Percentiles rank a stretch among this genome's conserved stretches.
Conservation (phyloP, 2,329 filamentous ascomycete genomes). For the Chaetomium olivaceum region DNA sequence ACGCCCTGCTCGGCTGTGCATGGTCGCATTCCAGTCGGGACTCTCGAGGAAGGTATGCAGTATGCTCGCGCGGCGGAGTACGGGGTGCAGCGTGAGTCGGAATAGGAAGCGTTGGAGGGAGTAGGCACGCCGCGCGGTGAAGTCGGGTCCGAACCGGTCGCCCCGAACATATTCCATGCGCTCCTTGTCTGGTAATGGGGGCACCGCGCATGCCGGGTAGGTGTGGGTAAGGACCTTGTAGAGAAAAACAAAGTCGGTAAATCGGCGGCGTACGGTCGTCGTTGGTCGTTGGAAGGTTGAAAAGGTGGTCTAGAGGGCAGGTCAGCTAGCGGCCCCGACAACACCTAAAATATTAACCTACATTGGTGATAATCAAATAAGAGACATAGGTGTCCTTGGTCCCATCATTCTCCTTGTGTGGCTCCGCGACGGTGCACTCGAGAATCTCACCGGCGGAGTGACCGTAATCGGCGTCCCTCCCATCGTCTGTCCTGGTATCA, state of each 20-base stretch:
- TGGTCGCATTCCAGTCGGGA: constrained; percentile 93
- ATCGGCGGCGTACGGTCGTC: constrained; percentile 81
- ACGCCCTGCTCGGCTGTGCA: constrained; percentile 74
- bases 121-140: constrained; percentile 83
- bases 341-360: constrained; percentile 43
- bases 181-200: constrained; percentile 95
- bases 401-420: constrained; percentile 93
- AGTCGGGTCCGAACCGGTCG: constrained; percentile 91
- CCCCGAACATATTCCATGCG: constrained; percentile 98
- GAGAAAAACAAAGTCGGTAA: constrained; percentile 96
- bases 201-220: constrained; percentile 88
- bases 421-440: constrained; percentile 78
- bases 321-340: constrained; percentile 6
- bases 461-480: constrained; percentile 57
- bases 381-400: constrained; percentile 97
- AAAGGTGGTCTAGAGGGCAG: constrained; percentile 73
- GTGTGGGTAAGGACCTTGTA: constrained; percentile 87
- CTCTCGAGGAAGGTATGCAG: constrained; percentile 90
- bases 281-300: constrained; percentile 83
- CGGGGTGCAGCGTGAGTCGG: constrained; percentile 82
- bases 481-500: constrained; percentile 48
- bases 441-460: constrained; percentile 70
- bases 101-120: constrained; percentile 89
- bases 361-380: constrained; percentile 88
- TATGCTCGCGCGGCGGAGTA: constrained; percentile 78